Conservation (phyloP, 306 rosid species). For the Pterocarpus macrocarpus region DNA sequence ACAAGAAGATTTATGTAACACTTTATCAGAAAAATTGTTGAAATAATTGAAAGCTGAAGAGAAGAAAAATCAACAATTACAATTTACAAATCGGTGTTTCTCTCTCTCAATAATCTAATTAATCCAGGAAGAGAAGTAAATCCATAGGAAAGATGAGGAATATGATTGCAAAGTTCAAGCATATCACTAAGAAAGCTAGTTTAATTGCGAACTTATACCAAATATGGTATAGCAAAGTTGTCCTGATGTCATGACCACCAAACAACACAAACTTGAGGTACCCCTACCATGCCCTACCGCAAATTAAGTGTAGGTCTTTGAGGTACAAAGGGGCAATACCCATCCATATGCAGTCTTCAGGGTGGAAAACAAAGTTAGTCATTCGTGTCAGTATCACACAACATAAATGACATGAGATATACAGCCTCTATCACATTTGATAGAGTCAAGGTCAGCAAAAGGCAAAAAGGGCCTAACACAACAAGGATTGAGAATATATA, state of each 20-base stretch:
- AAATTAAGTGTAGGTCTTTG: slow-evolving; percentile 25
- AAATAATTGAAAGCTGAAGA: neutral
- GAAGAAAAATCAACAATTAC: neutral
- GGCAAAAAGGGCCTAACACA: neutral
- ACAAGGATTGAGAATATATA: neutral
- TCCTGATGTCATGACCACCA: neutral
- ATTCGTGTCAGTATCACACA: neutral
- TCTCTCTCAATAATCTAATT: neutral
- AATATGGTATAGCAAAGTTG: slow-evolving; percentile 15
- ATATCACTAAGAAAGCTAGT: neutral
- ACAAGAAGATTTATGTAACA: neutral
- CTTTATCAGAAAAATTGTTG: neutral
- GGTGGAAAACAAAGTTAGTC: neutral
- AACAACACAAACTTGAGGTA: neutral
- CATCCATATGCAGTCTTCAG: slow-evolving; percentile 1
- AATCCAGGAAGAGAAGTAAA: neutral
- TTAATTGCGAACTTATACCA: neutral
- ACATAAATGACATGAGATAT: slow-evolving; percentile 12
- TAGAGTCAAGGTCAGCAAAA: neutral
- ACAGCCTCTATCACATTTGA: neutral
- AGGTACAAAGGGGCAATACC: slow-evolving; percentile 16
- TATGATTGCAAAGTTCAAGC: neutral
- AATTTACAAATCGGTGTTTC: neutral
- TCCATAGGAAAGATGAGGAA: neutral
- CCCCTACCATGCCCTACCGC: slow-evolving; percentile 9